A percentile compares a stretch with the other conserved stretches of the same genome.
phyloP scores from a whole-genome alignment of 2,329 filamentous ascomycete species.

The Colletotrichum viniferum region DNA sequence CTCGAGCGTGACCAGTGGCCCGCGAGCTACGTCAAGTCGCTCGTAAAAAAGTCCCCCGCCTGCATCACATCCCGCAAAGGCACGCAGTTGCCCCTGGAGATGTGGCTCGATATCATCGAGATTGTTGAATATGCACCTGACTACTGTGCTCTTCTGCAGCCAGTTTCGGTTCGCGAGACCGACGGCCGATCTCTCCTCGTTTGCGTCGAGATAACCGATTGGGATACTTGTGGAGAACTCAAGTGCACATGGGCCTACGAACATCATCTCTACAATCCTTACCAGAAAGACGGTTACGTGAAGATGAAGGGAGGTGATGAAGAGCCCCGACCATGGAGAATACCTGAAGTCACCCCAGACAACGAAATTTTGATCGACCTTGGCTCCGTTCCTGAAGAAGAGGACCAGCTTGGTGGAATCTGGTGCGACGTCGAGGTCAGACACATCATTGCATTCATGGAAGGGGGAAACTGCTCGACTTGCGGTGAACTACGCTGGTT shows the following conservation, averaged over 20 bases:
- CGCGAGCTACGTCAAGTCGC: background rate
- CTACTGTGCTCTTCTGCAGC: background rate
- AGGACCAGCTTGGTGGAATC: background rate
- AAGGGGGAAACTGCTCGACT: background rate
- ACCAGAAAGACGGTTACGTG: background rate
- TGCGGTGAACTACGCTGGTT: too few relatives aligned
- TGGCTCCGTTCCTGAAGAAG: background rate
- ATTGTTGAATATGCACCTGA: background rate
- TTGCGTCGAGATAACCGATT: background rate
- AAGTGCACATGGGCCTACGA: background rate
- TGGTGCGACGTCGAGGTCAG: too few relatives aligned
- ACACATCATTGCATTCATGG: background rate
- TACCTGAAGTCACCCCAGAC: background rate
- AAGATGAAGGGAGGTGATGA: background rate
- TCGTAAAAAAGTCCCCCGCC: background rate
- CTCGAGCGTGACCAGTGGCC: background rate
- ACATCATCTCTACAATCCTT: background rate
- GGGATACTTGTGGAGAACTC: background rate
- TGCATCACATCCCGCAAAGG: background rate
- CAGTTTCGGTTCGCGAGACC: background rate
- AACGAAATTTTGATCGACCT: background rate
- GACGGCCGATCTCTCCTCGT: background rate
- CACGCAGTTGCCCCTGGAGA: background rate
- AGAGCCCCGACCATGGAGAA: background rate
- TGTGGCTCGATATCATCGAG: background rate